Evolutionary conservation across 441 rosid species (phyloP).

Genomic region (Geranium incanum): DNA sequence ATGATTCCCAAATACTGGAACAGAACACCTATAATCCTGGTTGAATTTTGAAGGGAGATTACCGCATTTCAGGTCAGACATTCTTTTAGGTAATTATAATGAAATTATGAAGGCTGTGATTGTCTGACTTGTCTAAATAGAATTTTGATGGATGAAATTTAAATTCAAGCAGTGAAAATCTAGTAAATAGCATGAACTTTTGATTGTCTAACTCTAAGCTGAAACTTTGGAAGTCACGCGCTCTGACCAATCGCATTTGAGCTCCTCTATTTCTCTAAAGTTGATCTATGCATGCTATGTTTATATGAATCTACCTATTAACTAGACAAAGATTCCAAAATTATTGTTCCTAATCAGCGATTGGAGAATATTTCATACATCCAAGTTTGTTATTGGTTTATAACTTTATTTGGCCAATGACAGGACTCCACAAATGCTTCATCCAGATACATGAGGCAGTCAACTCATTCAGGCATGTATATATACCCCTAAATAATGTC

Average conservation of each 20-base stretch:
- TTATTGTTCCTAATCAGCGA: background rate
- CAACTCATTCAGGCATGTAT: conserved; percentile 17
- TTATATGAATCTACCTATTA: background rate
- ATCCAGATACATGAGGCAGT: conserved; percentile 14
- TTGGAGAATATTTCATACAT: background rate
- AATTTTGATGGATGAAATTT: background rate
- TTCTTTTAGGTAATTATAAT: background rate
- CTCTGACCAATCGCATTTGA: background rate
- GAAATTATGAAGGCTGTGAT: background rate
- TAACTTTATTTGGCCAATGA: background rate
- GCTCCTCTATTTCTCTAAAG: background rate
- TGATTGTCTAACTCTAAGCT: background rate
- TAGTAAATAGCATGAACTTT: background rate
- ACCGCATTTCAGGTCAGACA: background rate
- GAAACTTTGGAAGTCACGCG: background rate
- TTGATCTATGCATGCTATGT: background rate
- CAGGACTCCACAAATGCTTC: conserved; percentile 27
- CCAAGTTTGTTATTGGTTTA: background rate
- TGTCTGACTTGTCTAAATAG: background rate
- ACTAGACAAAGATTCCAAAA: background rate
- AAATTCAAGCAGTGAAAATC: background rate
- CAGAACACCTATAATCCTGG: background rate
- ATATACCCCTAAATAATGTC: conserved; percentile 19
- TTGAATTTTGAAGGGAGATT: background rate
- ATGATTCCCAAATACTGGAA: background rate